Conservation (phyloP, 2,329 filamentous ascomycete species). For the Cytospora mali region DNA sequence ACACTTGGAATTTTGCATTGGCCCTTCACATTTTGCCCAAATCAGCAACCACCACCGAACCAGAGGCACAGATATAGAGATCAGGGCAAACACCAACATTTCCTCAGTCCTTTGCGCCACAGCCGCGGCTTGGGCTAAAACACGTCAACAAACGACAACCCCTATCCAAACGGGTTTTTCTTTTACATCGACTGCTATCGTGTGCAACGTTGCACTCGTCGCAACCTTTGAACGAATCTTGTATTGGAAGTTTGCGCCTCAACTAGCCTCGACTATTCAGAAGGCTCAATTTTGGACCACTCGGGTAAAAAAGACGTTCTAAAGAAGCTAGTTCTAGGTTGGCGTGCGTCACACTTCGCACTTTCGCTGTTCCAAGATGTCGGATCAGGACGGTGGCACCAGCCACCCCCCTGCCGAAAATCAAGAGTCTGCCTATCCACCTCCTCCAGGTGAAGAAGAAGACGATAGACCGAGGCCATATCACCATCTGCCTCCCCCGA, state of each 20-base stretch:
- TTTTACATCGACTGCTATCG: neutral
- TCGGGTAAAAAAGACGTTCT: no score
- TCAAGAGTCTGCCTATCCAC: constrained; percentile 47
- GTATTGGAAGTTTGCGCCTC: neutral
- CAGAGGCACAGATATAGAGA: neutral
- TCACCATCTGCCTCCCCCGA: constrained; percentile 42
- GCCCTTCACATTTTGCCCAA: constrained; percentile 23
- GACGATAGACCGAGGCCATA: constrained; percentile 42
- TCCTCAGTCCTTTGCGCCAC: neutral
- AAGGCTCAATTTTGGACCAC: constrained; percentile 4
- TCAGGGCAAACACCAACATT: neutral
- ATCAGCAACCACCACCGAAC: constrained; percentile 17
- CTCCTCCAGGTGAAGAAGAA: constrained; percentile 46
- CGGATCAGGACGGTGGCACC: constrained; percentile 41
- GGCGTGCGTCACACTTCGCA: constrained; percentile 32
- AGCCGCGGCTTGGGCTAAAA: neutral
- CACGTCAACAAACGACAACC: neutral
- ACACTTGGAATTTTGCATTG: constrained; percentile 24
- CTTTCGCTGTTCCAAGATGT: constrained; percentile 39
- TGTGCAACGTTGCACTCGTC: neutral
- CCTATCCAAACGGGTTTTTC: neutral
- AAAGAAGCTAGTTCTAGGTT: constrained; percentile 27
- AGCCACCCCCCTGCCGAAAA: constrained; percentile 40
- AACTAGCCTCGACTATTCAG: neutral
- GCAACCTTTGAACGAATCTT: neutral